Evolutionary conservation across 2,329 filamentous ascomycete species (phyloP).

Genomic region (Stachybotrys chlorohalonatus): DNA sequence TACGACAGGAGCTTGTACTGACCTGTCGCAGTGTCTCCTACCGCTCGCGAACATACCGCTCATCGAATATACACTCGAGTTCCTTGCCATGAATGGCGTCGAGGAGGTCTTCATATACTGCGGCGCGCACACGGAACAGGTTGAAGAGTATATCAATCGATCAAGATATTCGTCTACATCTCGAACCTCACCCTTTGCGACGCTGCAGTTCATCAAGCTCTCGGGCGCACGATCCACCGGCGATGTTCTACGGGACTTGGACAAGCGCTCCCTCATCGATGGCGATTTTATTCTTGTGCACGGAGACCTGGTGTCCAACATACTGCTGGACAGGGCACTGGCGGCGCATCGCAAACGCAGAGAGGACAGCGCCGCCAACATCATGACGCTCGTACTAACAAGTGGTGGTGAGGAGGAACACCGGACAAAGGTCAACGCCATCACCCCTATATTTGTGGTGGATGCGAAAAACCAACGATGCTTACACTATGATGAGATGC

Average conservation of each 20-base stretch:
- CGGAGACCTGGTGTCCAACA: slow-evolving; percentile 84
- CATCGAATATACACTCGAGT: slow-evolving; percentile 96
- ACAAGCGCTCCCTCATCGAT: slow-evolving; percentile 74
- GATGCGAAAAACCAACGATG: slow-evolving; percentile 73
- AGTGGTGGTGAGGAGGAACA: slow-evolving; percentile 63
- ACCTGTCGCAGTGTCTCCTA: slow-evolving; percentile 63
- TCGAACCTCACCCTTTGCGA: slow-evolving; percentile 58
- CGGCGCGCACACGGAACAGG: slow-evolving; percentile 74
- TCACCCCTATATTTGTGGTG: slow-evolving; percentile 77
- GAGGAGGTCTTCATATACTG: slow-evolving; percentile 90
- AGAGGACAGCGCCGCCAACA: slow-evolving; percentile 80
- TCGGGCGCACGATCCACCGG: slow-evolving; percentile 76
- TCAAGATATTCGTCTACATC: slow-evolving; percentile 62
- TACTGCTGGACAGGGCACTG: slow-evolving; percentile 72
- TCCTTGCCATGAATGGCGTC: slow-evolving; percentile 90
- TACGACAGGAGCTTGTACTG: slow-evolving; percentile 5
- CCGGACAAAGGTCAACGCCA: slow-evolving; percentile 65
- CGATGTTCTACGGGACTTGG: slow-evolving; percentile 89
- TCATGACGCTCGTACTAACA: slow-evolving; percentile 92
- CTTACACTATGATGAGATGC: slow-evolving; percentile 89
- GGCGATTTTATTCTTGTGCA: slow-evolving; percentile 91
- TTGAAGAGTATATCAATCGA: slow-evolving; percentile 75
- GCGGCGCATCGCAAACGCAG: slow-evolving; percentile 72
- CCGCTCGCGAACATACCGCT: slow-evolving; percentile 88
- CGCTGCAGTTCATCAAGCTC: slow-evolving; percentile 77